Evolutionary conservation across 495 filamentous ascomycete genomes (phyloP), one percentile per base, ranked within the genome.

Genomic region (Paragyromitra xinjiangensis): DNA sequence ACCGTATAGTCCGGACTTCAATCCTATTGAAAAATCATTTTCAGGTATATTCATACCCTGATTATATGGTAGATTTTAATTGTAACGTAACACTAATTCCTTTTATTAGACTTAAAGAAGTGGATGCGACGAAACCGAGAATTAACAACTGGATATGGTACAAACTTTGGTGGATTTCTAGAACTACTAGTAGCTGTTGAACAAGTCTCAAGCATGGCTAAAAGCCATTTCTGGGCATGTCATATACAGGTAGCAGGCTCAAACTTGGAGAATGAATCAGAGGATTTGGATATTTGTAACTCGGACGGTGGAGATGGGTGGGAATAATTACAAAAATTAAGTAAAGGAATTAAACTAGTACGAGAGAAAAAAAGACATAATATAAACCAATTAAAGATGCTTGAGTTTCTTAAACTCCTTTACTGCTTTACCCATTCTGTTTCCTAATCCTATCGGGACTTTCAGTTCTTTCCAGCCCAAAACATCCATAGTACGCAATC

Each of bases 401-500:
- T 22, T 48, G n/a, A 9, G 53, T 8, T 64, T 64, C n/a, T 44
- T 48, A 64, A 64, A 64, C 26, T 42, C 61, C n/a, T 34, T 64
- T 40, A 64, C 34, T 16, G 12, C 61, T 16, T 40, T 29, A 0
- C 8, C 8, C 9, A 58, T 29, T 12, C 53, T 14, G 22, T 29
- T 58, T 58, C 53, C 53, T 29, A 58, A 58, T 34, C 53, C 53
- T 29, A 14, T 8, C 0, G 24, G 22, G 3, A 58, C 22, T 29
- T 11, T 29, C 22, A 58, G 12, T 12, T 34, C 22, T 29, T 58
- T 14, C 22, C 53, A 58, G 4, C 22, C 22, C 22, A 29, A 9
- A 11, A 58, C 1, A 29, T 14, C 22, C 53, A 58, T 29, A 2
- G 22, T 58, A 11, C 9, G 24, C 22, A 58, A 8, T 58, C 9